These are phyloP conservation scores for Septoria linicola DNA, from an alignment of 2,329 filamentous ascomycete species.

Conservation along the genomic window DNA sequence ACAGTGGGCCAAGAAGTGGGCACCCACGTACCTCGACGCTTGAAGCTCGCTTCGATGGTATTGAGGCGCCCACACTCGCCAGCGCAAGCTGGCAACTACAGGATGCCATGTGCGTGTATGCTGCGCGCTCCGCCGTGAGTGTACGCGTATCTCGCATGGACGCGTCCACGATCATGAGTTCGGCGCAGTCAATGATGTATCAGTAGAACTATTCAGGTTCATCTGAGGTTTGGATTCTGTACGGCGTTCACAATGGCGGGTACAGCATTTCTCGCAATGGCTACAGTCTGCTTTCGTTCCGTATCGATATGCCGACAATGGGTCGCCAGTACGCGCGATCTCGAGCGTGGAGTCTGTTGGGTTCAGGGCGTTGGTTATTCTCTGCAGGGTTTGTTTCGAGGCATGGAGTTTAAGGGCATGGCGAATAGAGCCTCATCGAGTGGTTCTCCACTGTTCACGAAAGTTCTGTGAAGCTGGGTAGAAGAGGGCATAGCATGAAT, in stretches of 20 bases:
- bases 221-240: constrained; percentile 15
- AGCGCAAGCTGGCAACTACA: constrained; percentile 27
- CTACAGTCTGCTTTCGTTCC: constrained; percentile 13
- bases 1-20: constrained; percentile 74
- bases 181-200: constrained; percentile 19
- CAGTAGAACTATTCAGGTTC: constrained; percentile 19
- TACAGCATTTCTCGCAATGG: constrained; percentile 12
- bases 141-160: constrained; percentile 12
- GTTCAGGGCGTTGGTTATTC: constrained; percentile 15
- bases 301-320: constrained; percentile 15
- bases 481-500: constrained; percentile 22
- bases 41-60: constrained; percentile 28
- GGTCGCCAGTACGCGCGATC: constrained; percentile 11
- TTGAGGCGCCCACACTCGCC: constrained; percentile 38
- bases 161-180: constrained; percentile 9
- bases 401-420: constrained; percentile 15
- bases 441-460: constrained; percentile 10
- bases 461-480: constrained; percentile 13
- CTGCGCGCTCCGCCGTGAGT: constrained; percentile 20
- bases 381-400: constrained; percentile 12
- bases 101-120: constrained; percentile 14
- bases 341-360: constrained; percentile 14
- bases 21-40: constrained; percentile 37
- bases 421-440: not conserved
- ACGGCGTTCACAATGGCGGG: constrained; percentile 23